Conservation (phyloP, 148 eudicot species). For the Rhododendron ferrugineum region DNA sequence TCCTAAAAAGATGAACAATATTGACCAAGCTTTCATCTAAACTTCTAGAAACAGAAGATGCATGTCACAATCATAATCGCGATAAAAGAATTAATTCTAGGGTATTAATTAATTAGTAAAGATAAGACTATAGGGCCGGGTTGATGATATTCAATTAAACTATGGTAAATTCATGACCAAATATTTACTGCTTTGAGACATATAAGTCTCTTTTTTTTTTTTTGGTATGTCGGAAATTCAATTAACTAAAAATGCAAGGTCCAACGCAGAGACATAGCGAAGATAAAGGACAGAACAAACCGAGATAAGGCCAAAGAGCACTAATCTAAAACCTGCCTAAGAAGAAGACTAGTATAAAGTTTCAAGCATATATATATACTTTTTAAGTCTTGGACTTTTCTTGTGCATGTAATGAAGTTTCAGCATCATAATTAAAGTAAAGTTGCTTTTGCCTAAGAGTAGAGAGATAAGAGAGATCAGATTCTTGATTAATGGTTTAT, state of each 20-base stretch:
- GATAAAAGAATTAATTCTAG: too few relatives aligned
- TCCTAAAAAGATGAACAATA: not conserved
- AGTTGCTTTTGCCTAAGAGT: not conserved
- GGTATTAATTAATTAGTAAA: too few relatives aligned
- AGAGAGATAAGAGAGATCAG: not conserved
- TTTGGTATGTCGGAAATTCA: too few relatives aligned
- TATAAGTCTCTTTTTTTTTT: not conserved
- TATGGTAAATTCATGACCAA: not conserved
- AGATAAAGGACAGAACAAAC: too few relatives aligned
- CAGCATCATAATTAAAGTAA: constrained; percentile 3
- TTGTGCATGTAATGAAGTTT: not conserved
- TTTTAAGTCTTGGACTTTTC: not conserved
- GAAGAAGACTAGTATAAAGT: not conserved
- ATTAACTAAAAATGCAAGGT: too few relatives aligned
- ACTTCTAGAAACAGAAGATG: not conserved
- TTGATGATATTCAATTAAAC: not conserved
- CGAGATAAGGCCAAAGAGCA: too few relatives aligned
- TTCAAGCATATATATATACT: not conserved
- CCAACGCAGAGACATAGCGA: too few relatives aligned
- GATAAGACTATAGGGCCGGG: not conserved
- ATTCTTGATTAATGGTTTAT: constrained; percentile 5
- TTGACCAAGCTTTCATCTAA: not conserved
- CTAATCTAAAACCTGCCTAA: too few relatives aligned
- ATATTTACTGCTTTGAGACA: not conserved
- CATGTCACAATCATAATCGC: not conserved